These are phyloP conservation scores for Anacardium occidentale DNA, from an alignment of 345 rosid species.

Conservation along the genomic window DNA sequence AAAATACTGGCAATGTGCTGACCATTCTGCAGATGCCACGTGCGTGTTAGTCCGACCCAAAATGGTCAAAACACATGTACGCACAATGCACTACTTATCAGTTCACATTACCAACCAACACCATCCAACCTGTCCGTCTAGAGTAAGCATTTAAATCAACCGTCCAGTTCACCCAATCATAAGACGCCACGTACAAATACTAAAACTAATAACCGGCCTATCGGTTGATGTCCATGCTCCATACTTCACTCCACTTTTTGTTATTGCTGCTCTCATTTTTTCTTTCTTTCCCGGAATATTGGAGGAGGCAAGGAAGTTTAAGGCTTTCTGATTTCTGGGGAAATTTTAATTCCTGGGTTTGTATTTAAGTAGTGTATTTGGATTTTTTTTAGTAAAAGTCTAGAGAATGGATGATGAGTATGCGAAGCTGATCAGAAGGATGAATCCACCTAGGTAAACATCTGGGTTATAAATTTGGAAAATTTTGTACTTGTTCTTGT, in stretches of 20 bases:
- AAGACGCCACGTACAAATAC: constrained; percentile 20
- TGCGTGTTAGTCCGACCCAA: constrained; percentile 1
- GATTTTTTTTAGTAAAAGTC: background rate
- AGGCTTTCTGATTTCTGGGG: background rate
- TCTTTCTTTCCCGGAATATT: constrained; percentile 36
- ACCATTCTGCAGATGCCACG: constrained; percentile 21
- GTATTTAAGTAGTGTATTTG: background rate
- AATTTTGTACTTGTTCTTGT: background rate
- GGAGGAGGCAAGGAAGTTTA: constrained; percentile 32
- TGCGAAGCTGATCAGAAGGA: constrained; percentile 82
- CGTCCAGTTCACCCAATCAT: background rate
- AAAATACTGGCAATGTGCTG: constrained; percentile 24
- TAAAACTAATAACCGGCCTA: too few species aligned
- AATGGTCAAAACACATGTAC: background rate
- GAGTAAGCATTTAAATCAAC: background rate
- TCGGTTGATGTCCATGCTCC: background rate
- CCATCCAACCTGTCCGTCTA: background rate
- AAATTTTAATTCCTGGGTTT: background rate
- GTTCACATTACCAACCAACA: background rate
- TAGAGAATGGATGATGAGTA: constrained; percentile 70
- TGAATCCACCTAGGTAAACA: constrained; percentile 78
- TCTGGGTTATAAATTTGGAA: background rate
- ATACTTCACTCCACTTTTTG: constrained; percentile 12
- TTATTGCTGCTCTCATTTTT: background rate
- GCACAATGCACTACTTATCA: background rate